phyloP scores from a whole-genome alignment of 768 basidiomycete genomes.

The Phlebiopsis flavidoalba region DNA sequence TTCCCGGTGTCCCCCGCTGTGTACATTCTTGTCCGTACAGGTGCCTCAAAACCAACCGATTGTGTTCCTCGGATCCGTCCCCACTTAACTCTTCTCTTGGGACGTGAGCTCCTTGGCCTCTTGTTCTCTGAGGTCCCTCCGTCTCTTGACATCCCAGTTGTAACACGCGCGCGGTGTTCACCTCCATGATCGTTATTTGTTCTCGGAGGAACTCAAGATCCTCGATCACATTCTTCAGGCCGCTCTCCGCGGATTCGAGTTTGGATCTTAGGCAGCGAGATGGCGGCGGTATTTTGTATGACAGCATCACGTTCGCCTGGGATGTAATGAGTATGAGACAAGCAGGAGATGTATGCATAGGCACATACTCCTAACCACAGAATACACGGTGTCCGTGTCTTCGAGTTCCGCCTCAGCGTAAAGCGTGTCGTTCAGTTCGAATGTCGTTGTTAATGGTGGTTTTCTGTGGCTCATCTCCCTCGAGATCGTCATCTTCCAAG shows the following conservation, averaged over 20 bases:
- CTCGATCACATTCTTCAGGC: slow-evolving; percentile 65
- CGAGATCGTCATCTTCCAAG: slow-evolving; percentile 45
- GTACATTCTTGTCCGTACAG: too few relatives aligned
- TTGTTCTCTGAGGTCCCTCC: slow-evolving; percentile 51
- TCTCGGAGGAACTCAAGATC: slow-evolving; percentile 92
- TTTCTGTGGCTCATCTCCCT: slow-evolving; percentile 38
- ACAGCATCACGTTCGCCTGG: slow-evolving; percentile 97
- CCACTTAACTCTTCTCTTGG: slow-evolving; percentile 4
- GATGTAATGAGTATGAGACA: background rate
- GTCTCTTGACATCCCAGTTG: slow-evolving; percentile 90
- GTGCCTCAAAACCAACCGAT: too few relatives aligned
- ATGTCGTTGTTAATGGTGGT: slow-evolving; percentile 79
- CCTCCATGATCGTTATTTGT: slow-evolving; percentile 95
- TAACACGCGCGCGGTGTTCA: slow-evolving; percentile 93
- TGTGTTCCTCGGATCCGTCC: background rate
- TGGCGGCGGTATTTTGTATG: slow-evolving; percentile 84
- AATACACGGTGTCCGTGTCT: slow-evolving; percentile 83
- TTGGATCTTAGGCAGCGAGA: slow-evolving; percentile 70
- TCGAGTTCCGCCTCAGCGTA: slow-evolving; percentile 89
- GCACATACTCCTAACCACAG: slow-evolving; percentile 89
- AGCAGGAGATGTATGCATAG: slow-evolving; percentile 1
- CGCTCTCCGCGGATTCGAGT: slow-evolving; percentile 62
- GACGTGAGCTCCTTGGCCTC: slow-evolving; percentile 24
- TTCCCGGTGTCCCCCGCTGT: background rate
- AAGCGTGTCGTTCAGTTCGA: slow-evolving; percentile 94